Evolutionary conservation across 805 yeast species (phyloP), one percentile per base, ranked within the genome.

Genomic region (Suhomyces prunicola): DNA sequence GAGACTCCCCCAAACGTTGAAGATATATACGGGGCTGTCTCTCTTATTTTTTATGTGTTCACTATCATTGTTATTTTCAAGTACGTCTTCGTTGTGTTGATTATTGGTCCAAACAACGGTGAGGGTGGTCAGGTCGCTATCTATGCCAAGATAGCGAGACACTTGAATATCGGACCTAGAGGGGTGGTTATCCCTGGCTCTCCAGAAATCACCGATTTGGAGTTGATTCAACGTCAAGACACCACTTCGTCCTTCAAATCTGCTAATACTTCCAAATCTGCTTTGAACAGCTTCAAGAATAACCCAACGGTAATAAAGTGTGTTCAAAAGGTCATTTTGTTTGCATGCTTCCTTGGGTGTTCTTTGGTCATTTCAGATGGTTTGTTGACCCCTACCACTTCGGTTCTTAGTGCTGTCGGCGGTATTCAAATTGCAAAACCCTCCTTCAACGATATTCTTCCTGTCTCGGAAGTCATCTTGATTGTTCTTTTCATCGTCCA

Each of bases 101-200:
- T 60, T 17, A 61, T 72, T 45, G 87, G 86, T 12, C 82, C 84
- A 8, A 81, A 82, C 62, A 74, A 80, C 46, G 84, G 84, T 46
- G 85, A 83, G 61, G 87, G 87, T 55, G 87, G 87, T 1, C 85
- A 81, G 54, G 77, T 83, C 33, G 87, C 87, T n/a, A 76, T 83
- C 44, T 83, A 82, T 57, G 80, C 86, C 22, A 81, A 81, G 60
- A 73, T 82, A 33, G 83, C 85, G 5, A 69, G 83, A 41, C 67
- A 69, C 36, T 64, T 82, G 56, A 73, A 72, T 39, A 67, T 80
- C 48, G 82, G 80, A 12, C 81, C 80, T 2, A 66, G 62, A 44
- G 80, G 82, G 24, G 79, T 76, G 4, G 60, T 61, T 27, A 70
- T 78, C 15, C 78, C 79, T 1, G 79, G 80, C 29, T 65, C 69